Conservation (phyloP, 352 stramenopile genomes). For the Globisporangium nunn region DNA sequence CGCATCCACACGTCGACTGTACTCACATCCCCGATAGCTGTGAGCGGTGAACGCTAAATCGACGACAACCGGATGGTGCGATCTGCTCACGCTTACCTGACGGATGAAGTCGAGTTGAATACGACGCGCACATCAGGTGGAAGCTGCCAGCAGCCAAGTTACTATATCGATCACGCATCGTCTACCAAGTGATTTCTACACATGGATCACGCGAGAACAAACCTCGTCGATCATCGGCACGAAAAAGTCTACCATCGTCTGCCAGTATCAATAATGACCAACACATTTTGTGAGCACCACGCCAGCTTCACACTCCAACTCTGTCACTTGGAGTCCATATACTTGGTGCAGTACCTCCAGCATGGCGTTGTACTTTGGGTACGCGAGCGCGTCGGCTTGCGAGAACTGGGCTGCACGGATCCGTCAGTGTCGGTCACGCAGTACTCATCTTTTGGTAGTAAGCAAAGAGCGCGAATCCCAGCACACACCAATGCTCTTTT, state of each 20-base stretch:
- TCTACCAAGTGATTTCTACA: too few species aligned
- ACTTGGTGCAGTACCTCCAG: constrained; percentile 32
- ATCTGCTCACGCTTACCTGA: constrained; percentile 20
- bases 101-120: constrained; percentile 36
- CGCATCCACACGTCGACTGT: constrained; percentile 53
- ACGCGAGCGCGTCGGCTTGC: constrained; percentile 59
- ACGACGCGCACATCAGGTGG: constrained; percentile 65
- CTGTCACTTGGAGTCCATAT: not conserved
- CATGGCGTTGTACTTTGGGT: constrained; percentile 80
- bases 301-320: not conserved
- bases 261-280: not conserved
- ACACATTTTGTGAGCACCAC: not conserved
- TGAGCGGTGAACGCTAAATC: not conserved
- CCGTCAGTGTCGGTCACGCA: not conserved
- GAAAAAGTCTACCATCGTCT: constrained; percentile 80
- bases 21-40: not conserved
- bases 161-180: not conserved
- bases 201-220: not conserved
- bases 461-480: not conserved
- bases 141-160: constrained; percentile 23
- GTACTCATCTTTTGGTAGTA: not conserved
- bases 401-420: constrained; percentile 72
- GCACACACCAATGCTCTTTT: constrained; percentile 59
- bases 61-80: too few species aligned
- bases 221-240: constrained; percentile 79